phyloP scores from a whole-genome alignment of 2,329 filamentous ascomycete genomes.

The Metarhizium brunneum region DNA sequence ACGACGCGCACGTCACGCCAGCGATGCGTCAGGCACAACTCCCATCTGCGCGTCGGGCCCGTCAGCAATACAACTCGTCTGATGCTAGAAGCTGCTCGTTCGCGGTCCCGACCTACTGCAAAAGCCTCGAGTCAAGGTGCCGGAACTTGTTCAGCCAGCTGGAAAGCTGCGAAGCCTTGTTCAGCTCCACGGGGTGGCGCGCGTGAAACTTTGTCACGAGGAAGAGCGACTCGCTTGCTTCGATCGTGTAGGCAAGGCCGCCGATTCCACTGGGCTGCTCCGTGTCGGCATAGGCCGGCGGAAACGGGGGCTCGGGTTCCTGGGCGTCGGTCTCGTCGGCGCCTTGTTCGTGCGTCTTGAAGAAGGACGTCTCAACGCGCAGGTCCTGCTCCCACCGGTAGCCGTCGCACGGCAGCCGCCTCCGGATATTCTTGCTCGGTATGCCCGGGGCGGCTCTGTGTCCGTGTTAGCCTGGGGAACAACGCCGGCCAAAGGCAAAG shows the following conservation, averaged over 20 bases:
- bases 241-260: constrained; percentile 33
- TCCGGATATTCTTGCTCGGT: constrained; percentile 13
- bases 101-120: constrained; percentile 21
- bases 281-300: no score
- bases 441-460: no score
- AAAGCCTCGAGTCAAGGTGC: constrained; percentile 30
- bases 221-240: constrained; percentile 32
- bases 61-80: no score
- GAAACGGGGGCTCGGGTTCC: no score
- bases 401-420: constrained; percentile 30
- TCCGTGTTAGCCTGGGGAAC: no score
- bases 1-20: constrained; percentile 31
- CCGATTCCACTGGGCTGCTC: constrained; percentile 12
- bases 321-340: no score
- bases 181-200: constrained; percentile 27
- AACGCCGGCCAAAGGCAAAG: no score
- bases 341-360: no score
- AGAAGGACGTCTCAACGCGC: constrained; percentile 16
- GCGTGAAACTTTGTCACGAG: constrained; percentile 32
- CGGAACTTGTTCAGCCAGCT: constrained; percentile 34
- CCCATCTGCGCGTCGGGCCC: constrained; percentile 23
- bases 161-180: constrained; percentile 25
- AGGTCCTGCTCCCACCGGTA: constrained; percentile 27
- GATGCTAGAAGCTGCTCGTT: not conserved
- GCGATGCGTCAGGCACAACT: constrained; percentile 31